Evolutionary conservation across 2,329 filamentous ascomycete species (phyloP).

Genomic region (Ophiostoma sp.): DNA sequence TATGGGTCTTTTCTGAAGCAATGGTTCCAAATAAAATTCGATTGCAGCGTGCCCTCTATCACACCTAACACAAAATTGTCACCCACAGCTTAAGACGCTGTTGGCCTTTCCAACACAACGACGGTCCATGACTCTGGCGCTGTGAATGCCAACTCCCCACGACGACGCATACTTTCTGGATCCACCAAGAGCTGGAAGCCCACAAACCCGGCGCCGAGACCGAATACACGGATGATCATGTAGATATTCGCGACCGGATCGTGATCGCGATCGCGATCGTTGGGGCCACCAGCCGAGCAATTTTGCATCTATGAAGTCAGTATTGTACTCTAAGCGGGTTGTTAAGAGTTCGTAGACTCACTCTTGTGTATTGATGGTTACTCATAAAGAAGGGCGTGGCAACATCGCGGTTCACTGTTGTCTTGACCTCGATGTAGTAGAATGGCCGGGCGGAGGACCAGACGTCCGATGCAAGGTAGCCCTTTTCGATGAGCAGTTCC

Average conservation of each 20-base stretch:
- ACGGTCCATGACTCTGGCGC: constrained; percentile 11
- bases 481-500: constrained; percentile 37
- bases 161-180: constrained; percentile 16
- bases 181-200: constrained; percentile 16
- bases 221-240: constrained; percentile 18
- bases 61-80: no score
- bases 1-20: not conserved
- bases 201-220: not conserved
- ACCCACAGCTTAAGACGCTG: no score
- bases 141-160: constrained; percentile 2
- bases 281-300: not conserved
- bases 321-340: no score
- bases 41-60: no score
- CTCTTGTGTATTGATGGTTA: constrained; percentile 45
- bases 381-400: constrained; percentile 50
- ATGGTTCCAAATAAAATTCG: not conserved
- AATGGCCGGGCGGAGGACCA: constrained; percentile 37
- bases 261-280: not conserved
- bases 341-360: constrained; percentile 31
- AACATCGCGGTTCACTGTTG: constrained; percentile 41
- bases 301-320: constrained; percentile 19
- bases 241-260: not conserved
- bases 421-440: constrained; percentile 55
- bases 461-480: constrained; percentile 35
- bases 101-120: not conserved